Evolutionary conservation across 78 protist species (phyloP).

Genomic region (Dictyostelium capitatum): DNA sequence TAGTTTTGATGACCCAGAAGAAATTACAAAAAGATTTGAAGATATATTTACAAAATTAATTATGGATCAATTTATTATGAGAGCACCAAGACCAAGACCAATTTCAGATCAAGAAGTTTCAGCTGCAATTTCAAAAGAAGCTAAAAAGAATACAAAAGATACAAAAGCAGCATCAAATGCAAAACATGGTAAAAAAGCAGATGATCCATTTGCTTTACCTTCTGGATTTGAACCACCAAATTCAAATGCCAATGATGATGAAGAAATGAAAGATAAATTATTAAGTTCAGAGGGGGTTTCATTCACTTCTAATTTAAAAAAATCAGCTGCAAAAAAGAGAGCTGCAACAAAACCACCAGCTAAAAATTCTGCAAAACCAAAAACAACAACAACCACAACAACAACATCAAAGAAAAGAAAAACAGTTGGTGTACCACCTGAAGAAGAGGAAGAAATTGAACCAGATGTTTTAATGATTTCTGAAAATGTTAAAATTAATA

Average conservation of each 20-base stretch:
- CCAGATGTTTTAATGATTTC: constrained; percentile 46
- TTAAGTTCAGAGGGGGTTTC: background rate
- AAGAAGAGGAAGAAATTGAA: constrained; percentile 35
- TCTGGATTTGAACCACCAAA: constrained; percentile 10
- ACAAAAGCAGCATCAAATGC: background rate
- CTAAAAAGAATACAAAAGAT: background rate
- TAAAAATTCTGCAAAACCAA: background rate
- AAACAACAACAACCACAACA: background rate
- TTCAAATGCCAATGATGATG: background rate
- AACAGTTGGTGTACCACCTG: background rate
- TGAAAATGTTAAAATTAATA: constrained; percentile 34
- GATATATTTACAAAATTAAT: constrained; percentile 50
- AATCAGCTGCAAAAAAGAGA: background rate
- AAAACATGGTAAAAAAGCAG: background rate
- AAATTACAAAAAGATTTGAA: constrained; percentile 41
- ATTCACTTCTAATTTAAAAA: no score
- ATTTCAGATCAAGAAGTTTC: background rate
- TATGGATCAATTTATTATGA: constrained; percentile 75
- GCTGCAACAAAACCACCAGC: background rate
- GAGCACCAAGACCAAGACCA: constrained; percentile 51
- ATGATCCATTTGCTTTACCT: constrained; percentile 25
- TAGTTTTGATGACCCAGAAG: constrained; percentile 11
- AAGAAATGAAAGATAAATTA: background rate
- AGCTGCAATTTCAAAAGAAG: background rate
- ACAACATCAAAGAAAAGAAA: constrained; percentile 39